phyloP scores from a whole-genome alignment of 2,329 filamentous ascomycete species.

The Daldinia sp. region DNA sequence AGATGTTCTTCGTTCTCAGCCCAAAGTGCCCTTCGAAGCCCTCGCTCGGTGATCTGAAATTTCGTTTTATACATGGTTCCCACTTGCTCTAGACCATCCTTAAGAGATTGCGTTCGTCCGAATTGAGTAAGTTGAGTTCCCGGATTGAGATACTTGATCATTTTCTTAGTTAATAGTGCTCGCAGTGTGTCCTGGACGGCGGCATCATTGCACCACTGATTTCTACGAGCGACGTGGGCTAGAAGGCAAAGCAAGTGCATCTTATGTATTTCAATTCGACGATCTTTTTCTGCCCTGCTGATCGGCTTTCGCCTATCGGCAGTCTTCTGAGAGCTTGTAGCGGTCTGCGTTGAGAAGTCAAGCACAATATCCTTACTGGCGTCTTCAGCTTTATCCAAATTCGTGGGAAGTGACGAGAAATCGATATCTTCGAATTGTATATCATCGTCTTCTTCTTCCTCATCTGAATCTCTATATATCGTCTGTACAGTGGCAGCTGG shows the following conservation, averaged over 20 bases:
- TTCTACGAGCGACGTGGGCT: conserved; percentile 80
- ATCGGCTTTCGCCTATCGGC: conserved; percentile 64
- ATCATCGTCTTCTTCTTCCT: conserved; percentile 57
- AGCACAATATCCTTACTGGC: conserved; percentile 60
- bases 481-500: conserved; percentile 65
- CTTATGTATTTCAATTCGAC: conserved; percentile 84
- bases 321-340: conserved; percentile 49
- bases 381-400: conserved; percentile 40
- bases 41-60: conserved; percentile 78
- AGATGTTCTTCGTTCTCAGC: conserved; percentile 73
- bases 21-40: conserved; percentile 80
- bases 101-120: conserved; percentile 78
- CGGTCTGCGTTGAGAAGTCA: conserved; percentile 63
- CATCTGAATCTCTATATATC: conserved; percentile 61
- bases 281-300: conserved; percentile 65
- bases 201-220: conserved; percentile 88
- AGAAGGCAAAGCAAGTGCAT: conserved; percentile 86
- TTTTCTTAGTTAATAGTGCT: conserved; percentile 74
- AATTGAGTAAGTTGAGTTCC: conserved; percentile 77
- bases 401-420: conserved; percentile 52
- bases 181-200: conserved; percentile 75
- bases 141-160: conserved; percentile 76
- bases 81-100: conserved; percentile 80
- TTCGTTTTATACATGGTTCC: conserved; percentile 74
- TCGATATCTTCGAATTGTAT: conserved; percentile 63